phyloP scores from a whole-genome alignment of 495 filamentous ascomycete species.

The Penicillium goetzii region DNA sequence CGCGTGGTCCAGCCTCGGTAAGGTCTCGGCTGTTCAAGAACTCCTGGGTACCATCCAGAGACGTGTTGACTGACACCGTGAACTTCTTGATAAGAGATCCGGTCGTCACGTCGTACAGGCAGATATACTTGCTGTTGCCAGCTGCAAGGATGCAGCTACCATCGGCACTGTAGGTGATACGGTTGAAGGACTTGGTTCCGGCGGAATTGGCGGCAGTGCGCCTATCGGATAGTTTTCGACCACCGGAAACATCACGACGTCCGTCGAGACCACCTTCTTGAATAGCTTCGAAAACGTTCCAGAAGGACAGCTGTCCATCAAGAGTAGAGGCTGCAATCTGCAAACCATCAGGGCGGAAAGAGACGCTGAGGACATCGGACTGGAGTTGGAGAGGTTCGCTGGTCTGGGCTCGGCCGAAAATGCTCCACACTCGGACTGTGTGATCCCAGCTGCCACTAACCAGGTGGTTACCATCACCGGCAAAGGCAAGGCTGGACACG shows the following conservation, averaged over 20 bases:
- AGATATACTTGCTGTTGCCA: constrained; percentile 97
- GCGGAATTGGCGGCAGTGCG: constrained; percentile 86
- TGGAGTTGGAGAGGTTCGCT: constrained; percentile 90
- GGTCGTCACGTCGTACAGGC: constrained; percentile 87
- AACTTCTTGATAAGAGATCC: constrained; percentile 92
- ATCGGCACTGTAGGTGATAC: constrained; percentile 87
- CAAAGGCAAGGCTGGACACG: constrained; percentile 82
- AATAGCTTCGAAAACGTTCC: constrained; percentile 84
- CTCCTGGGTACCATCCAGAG: constrained; percentile 93
- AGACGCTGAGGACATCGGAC: constrained; percentile 85
- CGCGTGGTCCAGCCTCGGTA: constrained; percentile 86
- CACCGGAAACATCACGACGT: constrained; percentile 89
- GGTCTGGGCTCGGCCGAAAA: constrained; percentile 91
- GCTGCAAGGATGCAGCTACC: constrained; percentile 86
- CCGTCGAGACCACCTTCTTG: constrained; percentile 83
- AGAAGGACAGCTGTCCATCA: constrained; percentile 93
- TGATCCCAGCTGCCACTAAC: constrained; percentile 94
- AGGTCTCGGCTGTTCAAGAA: constrained; percentile 89
- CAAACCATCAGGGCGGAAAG: constrained; percentile 86
- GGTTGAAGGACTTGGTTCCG: constrained; percentile 86
- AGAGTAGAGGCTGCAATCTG: constrained; percentile 90
- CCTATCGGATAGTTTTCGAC: constrained; percentile 82
- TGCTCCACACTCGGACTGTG: constrained; percentile 92
- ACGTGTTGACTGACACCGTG: constrained; percentile 90
- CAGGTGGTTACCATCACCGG: constrained; percentile 78